These are phyloP conservation scores for Fusarium gaditjirri DNA, from an alignment of 2,329 filamentous ascomycete species.

Conservation along the genomic window DNA sequence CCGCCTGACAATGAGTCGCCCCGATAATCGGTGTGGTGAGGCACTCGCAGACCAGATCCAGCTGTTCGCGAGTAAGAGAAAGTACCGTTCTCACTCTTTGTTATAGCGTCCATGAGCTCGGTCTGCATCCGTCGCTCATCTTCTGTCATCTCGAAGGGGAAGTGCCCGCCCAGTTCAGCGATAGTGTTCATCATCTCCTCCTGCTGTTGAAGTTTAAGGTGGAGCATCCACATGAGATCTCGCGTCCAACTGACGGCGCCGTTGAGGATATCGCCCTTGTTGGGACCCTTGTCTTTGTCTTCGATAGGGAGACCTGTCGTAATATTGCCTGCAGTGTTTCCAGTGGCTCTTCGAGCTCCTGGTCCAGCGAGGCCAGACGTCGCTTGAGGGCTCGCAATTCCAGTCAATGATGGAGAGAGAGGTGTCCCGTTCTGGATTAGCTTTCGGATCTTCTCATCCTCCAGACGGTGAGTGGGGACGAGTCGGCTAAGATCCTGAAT, in stretches of 20 bases:
- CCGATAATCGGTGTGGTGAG: constrained; percentile 90
- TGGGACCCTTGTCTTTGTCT: constrained; percentile 98
- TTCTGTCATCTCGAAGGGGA: constrained; percentile 86
- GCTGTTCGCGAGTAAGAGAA: constrained; percentile 86
- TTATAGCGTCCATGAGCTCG: constrained; percentile 87
- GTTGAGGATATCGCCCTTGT: constrained; percentile 98
- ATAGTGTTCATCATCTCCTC: constrained; percentile 85
- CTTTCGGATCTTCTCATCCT: constrained; percentile 97
- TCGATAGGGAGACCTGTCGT: constrained; percentile 93
- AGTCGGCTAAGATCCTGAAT: constrained; percentile 96
- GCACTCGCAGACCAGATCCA: constrained; percentile 88
- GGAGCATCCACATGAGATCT: constrained; percentile 96
- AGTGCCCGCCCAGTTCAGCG: constrained; percentile 75
- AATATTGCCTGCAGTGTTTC: constrained; percentile 79
- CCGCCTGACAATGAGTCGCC: constrained; percentile 75
- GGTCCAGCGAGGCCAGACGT: constrained; percentile 90
- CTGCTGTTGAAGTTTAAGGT: constrained; percentile 89
- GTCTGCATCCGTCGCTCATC: constrained; percentile 96
- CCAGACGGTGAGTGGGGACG: constrained; percentile 89
- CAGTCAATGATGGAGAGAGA: constrained; percentile 82
- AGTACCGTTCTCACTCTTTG: constrained; percentile 79
- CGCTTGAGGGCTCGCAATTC: constrained; percentile 75
- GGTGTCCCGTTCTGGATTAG: constrained; percentile 92
- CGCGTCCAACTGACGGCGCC: constrained; percentile 97
- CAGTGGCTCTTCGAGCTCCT: constrained; percentile 81